These are phyloP conservation scores for Spinacia oleracea DNA, from an alignment of 179 eudicot genomes.

Conservation along the genomic window DNA sequence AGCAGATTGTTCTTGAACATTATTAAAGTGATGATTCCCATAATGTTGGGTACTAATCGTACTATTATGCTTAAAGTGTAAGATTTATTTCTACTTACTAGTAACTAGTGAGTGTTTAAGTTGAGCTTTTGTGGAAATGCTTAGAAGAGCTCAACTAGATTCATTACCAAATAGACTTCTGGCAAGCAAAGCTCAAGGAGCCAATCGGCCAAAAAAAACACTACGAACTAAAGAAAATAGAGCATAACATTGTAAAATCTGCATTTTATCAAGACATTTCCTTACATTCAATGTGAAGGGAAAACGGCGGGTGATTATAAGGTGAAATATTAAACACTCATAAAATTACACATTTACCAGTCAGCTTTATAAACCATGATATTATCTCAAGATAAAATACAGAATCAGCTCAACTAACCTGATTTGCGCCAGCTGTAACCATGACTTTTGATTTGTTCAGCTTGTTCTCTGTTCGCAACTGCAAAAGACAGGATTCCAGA, in stretches of 20 bases:
- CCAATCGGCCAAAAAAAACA: background rate
- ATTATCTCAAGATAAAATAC: background rate
- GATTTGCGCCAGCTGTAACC: slow-evolving; percentile 99
- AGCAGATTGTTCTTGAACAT: background rate
- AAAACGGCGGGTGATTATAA: background rate
- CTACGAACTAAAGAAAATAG: background rate
- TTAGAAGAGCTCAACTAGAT: background rate
- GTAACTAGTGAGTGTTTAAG: background rate
- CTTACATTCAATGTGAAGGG: background rate
- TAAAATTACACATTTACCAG: background rate
- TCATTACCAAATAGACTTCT: background rate
- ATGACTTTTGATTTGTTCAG: slow-evolving; percentile 76
- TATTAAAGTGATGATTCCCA: background rate
- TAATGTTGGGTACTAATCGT: background rate
- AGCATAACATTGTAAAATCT: background rate
- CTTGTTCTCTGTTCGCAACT: slow-evolving; percentile 75
- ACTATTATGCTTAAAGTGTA: background rate
- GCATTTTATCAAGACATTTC: background rate
- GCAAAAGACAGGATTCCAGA: slow-evolving; percentile 32
- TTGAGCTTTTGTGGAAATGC: background rate
- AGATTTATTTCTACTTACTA: background rate
- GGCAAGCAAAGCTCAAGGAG: background rate
- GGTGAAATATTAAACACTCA: slow-evolving; percentile 2
- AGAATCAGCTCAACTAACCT: slow-evolving; percentile 46
- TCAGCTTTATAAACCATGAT: background rate